These are phyloP conservation scores for Bipolaris oryzae DNA, from an alignment of 2,329 filamentous ascomycete species.

Conservation along the genomic window DNA sequence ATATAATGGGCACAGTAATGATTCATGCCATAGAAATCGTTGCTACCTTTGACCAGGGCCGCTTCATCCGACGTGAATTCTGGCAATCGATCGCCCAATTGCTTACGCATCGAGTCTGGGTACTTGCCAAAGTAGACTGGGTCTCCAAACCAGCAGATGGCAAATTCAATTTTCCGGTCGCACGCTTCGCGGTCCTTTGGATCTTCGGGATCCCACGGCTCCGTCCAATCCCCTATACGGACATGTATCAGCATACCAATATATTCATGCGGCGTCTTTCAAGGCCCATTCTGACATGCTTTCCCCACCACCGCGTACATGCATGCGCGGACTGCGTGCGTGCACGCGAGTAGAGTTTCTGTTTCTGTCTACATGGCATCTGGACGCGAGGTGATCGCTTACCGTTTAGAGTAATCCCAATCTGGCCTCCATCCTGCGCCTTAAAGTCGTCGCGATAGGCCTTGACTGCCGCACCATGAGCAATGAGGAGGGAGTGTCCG, in stretches of 20 bases:
- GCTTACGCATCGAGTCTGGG: slow-evolving; percentile 80
- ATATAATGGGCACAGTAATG: slow-evolving; percentile 91
- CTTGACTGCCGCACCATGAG: slow-evolving; percentile 81
- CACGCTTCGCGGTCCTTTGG: slow-evolving; percentile 76
- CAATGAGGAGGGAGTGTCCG: slow-evolving; percentile 79
- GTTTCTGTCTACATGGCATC: slow-evolving; percentile 12
- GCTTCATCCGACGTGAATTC: slow-evolving; percentile 74
- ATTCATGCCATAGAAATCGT: slow-evolving; percentile 96
- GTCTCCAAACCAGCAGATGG: slow-evolving; percentile 87
- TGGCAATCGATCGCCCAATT: slow-evolving; percentile 79
- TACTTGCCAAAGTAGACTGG: slow-evolving; percentile 85
- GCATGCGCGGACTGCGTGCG: neutral
- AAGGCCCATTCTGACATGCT: neutral
- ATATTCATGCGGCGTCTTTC: neutral
- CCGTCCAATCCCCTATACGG: slow-evolving; percentile 70
- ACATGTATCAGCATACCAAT: slow-evolving; percentile 23
- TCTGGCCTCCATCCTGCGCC: slow-evolving; percentile 71
- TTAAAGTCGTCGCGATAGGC: slow-evolving; percentile 85
- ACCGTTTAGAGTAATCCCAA: slow-evolving; percentile 88
- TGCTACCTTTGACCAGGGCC: slow-evolving; percentile 79
- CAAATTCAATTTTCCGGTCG: slow-evolving; percentile 83
- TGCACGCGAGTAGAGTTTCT: slow-evolving; percentile 25
- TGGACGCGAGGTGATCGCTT: slow-evolving; percentile 36
- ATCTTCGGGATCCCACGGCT: slow-evolving; percentile 81
- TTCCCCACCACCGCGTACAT: neutral